A percentile compares a stretch with the other conserved stretches of the same genome.
phyloP scores from a whole-genome alignment of 768 basidiomycete genomes.

The Cystofilobasidium ferigula region DNA sequence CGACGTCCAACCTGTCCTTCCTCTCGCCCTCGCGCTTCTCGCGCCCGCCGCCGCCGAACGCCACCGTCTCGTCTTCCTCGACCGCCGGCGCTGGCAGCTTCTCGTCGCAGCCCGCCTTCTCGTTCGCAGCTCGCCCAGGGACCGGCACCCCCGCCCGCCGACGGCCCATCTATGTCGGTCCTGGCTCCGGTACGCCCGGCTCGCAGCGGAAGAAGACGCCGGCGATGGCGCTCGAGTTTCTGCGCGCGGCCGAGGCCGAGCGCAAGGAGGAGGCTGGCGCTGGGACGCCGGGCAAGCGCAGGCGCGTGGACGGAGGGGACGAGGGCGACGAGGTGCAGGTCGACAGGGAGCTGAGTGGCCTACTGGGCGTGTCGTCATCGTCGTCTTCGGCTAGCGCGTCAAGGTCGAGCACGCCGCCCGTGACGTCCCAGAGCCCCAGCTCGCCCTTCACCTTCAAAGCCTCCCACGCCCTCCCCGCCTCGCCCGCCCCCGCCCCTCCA shows the following conservation, averaged over 20 bases:
- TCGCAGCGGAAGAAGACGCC: constrained; percentile 12
- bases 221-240: neutral
- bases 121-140: neutral
- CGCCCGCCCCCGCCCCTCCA: neutral
- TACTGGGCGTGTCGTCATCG: neutral
- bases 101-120: neutral
- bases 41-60: neutral
- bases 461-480: neutral
- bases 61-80: neutral
- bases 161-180: constrained; percentile 24
- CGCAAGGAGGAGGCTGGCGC: constrained; percentile 7
- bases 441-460: constrained; percentile 20
- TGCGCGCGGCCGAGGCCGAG: neutral
- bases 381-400: neutral
- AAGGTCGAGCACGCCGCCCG: too few species aligned
- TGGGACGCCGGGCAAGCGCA: constrained; percentile 19
- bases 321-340: constrained; percentile 5
- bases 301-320: constrained; percentile 6
- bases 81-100: neutral
- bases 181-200: constrained; percentile 2
- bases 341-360: constrained; percentile 13
- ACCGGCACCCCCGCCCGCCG: constrained; percentile 5
- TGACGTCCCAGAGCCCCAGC: neutral
- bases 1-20: constrained; percentile 17
- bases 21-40: constrained; percentile 19